Conservation (phyloP, 192 early-diverging fungal species). For the Podila horticola region DNA sequence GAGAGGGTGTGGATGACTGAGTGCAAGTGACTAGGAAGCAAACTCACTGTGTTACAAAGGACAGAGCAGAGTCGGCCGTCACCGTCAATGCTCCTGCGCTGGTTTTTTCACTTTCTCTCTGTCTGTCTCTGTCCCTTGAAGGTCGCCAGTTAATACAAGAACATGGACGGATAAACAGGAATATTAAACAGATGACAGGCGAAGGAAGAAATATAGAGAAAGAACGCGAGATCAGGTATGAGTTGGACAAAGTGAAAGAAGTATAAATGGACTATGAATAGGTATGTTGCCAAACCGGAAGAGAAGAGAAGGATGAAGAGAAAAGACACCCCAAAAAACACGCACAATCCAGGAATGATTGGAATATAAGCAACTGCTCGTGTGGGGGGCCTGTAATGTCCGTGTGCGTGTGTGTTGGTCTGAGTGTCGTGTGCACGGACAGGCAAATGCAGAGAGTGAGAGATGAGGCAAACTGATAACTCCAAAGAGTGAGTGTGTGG, state of each 20-base stretch:
- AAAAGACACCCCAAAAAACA: not conserved
- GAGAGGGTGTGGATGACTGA: too few species aligned
- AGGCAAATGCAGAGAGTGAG: not conserved
- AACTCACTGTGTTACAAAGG: too few species aligned
- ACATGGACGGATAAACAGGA: constrained; percentile 2
- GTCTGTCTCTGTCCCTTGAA: not conserved
- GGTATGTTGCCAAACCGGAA: not conserved
- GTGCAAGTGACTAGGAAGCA: too few species aligned
- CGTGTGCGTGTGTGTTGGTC: too few species aligned
- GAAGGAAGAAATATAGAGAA: not conserved
- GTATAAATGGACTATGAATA: not conserved
- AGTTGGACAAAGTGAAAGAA: not conserved
- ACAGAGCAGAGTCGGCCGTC: too few species aligned
- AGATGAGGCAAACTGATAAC: not conserved
- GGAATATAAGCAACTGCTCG: too few species aligned
- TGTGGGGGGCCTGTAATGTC: too few species aligned
- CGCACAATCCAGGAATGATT: too few species aligned
- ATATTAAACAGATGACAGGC: not conserved
- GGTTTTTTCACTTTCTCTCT: not conserved
- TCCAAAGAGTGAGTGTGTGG: too few species aligned
- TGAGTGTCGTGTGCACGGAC: not conserved
- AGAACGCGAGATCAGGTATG: not conserved
- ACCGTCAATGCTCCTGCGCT: not conserved
- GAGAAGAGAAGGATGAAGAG: not conserved
- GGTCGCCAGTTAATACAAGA: constrained; percentile 1